Base-by-base conservation (phyloP, 495 filamentous ascomycete species). In the Neurospora sp. region DNA sequence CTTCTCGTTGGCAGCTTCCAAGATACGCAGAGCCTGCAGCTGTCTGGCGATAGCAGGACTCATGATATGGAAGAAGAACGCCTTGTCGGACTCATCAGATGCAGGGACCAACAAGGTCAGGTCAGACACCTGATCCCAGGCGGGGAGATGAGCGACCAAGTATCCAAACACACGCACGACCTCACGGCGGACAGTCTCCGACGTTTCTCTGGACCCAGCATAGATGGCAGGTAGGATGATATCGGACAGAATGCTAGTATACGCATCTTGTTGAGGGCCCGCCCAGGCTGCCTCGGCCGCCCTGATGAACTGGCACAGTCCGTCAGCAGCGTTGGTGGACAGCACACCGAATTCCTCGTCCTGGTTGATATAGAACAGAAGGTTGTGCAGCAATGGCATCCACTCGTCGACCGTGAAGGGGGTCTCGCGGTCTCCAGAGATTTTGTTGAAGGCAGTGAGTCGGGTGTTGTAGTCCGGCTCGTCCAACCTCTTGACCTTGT, bases 21-120 rank as follows among this genome's bases (percentile, higher is more conserved):
- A 83, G 66, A 93, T 85, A 60, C 92, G 91, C 31, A 98, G 82
- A 11, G 96, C 96, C 73, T 93, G 89, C 37, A 96, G 87, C 75
- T 96, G 93, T 76, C 94, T 90, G 72, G 96, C 92, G 62, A 95
- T 91, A 74, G 97, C 96, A 69, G 96, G 95, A 73, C 96, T 93
- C 16, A 98, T 86, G 49, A 97, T 88, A 75, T 97, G 97, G 81
- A 85, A 92, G 84, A 98, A 98, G 83, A 98, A 97, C 9, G 92
- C 96, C 3, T 98, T 93, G 46, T 97, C 90, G 6, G 85, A 82
- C 23, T 86, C 84, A 62, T 97, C 95, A 71, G 91, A 89, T 3
- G 86, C 88, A 41, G 91, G 89, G 40, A 95, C 88, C 31, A 99
- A 86, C 0, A 85, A 84, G 70, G 88, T 85, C 85, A 98, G 88